phyloP scores from a whole-genome alignment of 2,329 filamentous ascomycete species.

The Talaromyces funiculosus region DNA sequence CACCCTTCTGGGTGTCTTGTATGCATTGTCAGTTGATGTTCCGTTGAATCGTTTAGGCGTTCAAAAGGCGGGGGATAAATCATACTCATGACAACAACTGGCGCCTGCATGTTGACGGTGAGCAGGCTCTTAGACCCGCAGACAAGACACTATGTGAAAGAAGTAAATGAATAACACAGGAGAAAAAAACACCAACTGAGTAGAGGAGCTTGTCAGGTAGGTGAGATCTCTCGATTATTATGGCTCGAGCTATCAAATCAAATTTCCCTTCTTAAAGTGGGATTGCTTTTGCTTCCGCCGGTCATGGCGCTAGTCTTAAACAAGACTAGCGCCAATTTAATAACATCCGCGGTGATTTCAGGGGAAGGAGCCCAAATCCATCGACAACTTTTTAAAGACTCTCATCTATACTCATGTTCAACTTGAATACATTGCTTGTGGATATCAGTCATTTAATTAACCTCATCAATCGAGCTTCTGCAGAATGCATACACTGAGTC shows the following conservation, averaged over 20 bases:
- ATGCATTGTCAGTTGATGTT: conserved; percentile 25
- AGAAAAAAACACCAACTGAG: neutral
- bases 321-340: conserved; percentile 18
- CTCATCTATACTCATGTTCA: neutral
- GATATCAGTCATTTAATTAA: too few relatives aligned
- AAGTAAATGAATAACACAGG: neutral
- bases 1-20: conserved; percentile 78
- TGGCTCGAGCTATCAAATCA: conserved; percentile 26
- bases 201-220: neutral
- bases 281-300: conserved; percentile 25
- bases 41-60: conserved; percentile 18
- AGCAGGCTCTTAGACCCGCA: conserved; percentile 9
- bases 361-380: neutral
- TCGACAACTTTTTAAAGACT: neutral
- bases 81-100: conserved; percentile 71
- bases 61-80: conserved; percentile 27
- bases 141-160: neutral
- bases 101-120: conserved; percentile 62
- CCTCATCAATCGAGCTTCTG: too few relatives aligned
- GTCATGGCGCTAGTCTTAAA: conserved; percentile 25
- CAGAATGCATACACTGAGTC: neutral
- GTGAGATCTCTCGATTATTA: conserved; percentile 12
- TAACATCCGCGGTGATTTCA: neutral
- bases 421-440: neutral
- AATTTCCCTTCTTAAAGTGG: conserved; percentile 35